Conservation (phyloP, 1,284 basidiomycete species). For the Ganoderma meredithae region DNA sequence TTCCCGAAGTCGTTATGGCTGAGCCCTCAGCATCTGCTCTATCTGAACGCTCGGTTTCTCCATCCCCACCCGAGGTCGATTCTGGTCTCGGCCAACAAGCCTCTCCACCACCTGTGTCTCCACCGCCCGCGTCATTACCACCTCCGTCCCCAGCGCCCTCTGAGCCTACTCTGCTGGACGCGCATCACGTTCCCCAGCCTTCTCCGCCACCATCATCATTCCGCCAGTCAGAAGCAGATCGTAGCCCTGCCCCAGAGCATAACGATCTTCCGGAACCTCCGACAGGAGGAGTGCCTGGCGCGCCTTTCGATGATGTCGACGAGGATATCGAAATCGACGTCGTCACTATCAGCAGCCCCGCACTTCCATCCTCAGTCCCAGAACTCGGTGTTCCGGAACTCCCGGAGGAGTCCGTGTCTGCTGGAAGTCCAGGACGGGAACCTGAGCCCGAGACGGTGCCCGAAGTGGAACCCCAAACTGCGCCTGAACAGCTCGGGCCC, state of each 20-base stretch:
- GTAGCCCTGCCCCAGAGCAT: background rate
- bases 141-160: background rate
- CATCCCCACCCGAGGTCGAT: background rate
- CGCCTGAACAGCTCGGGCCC: background rate
- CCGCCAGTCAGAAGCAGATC: background rate
- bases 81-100: background rate
- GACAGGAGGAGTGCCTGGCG: background rate
- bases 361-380: background rate
- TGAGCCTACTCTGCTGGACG: too few relatives aligned
- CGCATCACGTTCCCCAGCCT: background rate
- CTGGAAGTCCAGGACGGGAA: background rate
- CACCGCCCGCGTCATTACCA: background rate
- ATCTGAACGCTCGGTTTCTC: background rate
- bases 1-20: too few relatives aligned
- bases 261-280: background rate
- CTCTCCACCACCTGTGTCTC: background rate
- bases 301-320: conserved; percentile 2
- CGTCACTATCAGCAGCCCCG: conserved; percentile 10
- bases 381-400: background rate
- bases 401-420: background rate
- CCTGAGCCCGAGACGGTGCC: background rate
- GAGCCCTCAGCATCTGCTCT: background rate
- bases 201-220: background rate
- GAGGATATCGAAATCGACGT: conserved; percentile 7
- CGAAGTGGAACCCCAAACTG: background rate